These are phyloP conservation scores for Irpex lacteus DNA, from an alignment of 1,284 basidiomycete species.

Conservation along the genomic window DNA sequence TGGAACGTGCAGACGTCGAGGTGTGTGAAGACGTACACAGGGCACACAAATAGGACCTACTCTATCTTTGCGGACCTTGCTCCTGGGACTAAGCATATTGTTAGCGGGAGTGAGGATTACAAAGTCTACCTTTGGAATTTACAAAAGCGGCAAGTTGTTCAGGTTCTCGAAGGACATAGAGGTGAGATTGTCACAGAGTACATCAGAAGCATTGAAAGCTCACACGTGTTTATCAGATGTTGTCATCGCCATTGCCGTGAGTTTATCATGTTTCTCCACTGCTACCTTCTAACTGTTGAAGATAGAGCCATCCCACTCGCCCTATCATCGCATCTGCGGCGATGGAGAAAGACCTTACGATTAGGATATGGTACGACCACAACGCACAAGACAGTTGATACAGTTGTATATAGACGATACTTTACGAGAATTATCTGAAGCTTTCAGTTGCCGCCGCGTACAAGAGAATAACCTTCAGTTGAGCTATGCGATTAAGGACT, in stretches of 20 bases:
- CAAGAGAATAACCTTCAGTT: too few relatives aligned
- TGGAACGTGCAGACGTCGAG: conserved; percentile 94
- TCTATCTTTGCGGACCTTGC: conserved; percentile 67
- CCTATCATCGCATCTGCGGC: conserved; percentile 78
- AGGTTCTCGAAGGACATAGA: conserved; percentile 77
- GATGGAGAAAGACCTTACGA: conserved; percentile 81
- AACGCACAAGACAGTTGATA: conserved; percentile 20
- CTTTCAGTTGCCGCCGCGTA: too few relatives aligned
- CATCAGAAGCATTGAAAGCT: neutral
- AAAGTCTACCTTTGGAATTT: conserved; percentile 91
- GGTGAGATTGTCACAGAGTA: conserved; percentile 41
- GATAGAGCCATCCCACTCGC: conserved; percentile 68
- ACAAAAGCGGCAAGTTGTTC: conserved; percentile 76
- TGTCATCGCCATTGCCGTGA: conserved; percentile 71
- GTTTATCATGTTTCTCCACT: conserved; percentile 25
- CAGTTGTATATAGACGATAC: neutral
- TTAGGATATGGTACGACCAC: conserved; percentile 71
- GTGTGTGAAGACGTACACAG: conserved; percentile 90
- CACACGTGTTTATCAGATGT: conserved; percentile 46
- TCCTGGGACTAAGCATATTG: conserved; percentile 60
- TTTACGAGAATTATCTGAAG: too few relatives aligned
- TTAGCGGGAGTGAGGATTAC: conserved; percentile 89
- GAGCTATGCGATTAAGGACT: too few relatives aligned
- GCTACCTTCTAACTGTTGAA: neutral
- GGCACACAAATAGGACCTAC: conserved; percentile 80